Evolutionary conservation across 768 basidiomycete species (phyloP).

Genomic region (Amyloporia xantha): DNA sequence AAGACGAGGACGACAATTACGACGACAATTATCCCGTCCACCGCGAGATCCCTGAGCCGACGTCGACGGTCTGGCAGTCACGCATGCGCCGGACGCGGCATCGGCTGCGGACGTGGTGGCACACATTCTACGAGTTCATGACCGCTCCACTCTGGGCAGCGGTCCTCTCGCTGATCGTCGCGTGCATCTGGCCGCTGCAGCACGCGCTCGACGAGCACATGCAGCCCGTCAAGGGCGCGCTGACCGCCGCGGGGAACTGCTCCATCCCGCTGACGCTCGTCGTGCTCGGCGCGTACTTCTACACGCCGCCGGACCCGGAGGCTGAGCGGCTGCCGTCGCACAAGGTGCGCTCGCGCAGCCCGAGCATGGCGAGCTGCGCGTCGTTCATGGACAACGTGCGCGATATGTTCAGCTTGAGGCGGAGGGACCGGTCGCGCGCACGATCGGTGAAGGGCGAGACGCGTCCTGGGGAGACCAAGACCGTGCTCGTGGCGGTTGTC

Average conservation of each 20-base stretch:
- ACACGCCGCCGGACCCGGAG: conserved; percentile 29
- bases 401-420: conserved; percentile 35
- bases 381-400: conserved; percentile 37
- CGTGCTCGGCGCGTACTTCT: conserved; percentile 92
- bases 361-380: conserved; percentile 19
- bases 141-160: conserved; percentile 86
- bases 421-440: conserved; percentile 13
- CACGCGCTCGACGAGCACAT: conserved; percentile 57
- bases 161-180: conserved; percentile 66
- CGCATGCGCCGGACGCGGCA: conserved; percentile 22
- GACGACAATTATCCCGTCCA: conserved; percentile 13
- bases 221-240: conserved; percentile 59
- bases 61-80: conserved; percentile 20
- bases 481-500: conserved; percentile 76
- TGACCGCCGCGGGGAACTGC: conserved; percentile 64
- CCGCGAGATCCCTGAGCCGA: conserved; percentile 12
- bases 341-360: conserved; percentile 10
- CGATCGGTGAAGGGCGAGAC: conserved; percentile 11
- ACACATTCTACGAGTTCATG: conserved; percentile 64
- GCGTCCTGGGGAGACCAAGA: conserved; percentile 67
- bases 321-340: conserved; percentile 10
- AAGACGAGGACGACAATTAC: conserved; percentile 17
- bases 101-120: conserved; percentile 26
- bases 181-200: conserved; percentile 71
- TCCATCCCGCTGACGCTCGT: conserved; percentile 86